These are phyloP conservation scores for Marasmius sp. DNA, from an alignment of 1,284 basidiomycete genomes.

Conservation along the genomic window DNA sequence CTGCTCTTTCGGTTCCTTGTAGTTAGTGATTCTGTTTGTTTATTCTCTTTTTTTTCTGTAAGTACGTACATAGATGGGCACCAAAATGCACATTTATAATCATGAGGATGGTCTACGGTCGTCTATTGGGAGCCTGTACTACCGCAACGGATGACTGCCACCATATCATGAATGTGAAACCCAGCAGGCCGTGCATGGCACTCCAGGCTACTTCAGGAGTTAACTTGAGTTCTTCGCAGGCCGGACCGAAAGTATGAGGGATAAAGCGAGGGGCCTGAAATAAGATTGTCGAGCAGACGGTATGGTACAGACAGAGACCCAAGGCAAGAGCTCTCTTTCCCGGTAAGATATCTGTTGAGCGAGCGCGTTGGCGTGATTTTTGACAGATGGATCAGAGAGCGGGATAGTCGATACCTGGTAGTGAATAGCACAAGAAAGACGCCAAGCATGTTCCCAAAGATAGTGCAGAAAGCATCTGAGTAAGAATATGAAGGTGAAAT, in stretches of 20 bases:
- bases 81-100: background rate
- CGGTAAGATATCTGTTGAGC: slow-evolving; percentile 71
- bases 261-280: slow-evolving; percentile 79
- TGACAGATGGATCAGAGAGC: background rate
- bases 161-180: slow-evolving; percentile 60
- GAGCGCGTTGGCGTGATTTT: background rate
- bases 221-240: slow-evolving; percentile 53
- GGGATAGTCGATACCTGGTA: slow-evolving; percentile 51
- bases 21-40: background rate
- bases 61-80: background rate
- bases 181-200: slow-evolving; percentile 63
- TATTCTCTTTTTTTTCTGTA: background rate
- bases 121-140: slow-evolving; percentile 41
- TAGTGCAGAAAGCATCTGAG: slow-evolving; percentile 66
- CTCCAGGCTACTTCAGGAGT: slow-evolving; percentile 74
- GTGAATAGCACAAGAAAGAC: slow-evolving; percentile 57
- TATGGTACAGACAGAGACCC: slow-evolving; percentile 76
- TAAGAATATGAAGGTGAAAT: background rate
- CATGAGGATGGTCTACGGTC: background rate
- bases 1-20: background rate
- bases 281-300: slow-evolving; percentile 69
- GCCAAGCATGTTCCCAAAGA: slow-evolving; percentile 58
- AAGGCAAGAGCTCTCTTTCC: slow-evolving; percentile 83
- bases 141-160: slow-evolving; percentile 70
- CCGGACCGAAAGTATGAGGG: slow-evolving; percentile 64